A percentile compares a stretch with the other conserved stretches of the same genome.
These are phyloP conservation scores for Davidsoniella virescens DNA, from an alignment of 2,329 filamentous ascomycete genomes.

Conservation along the genomic window DNA sequence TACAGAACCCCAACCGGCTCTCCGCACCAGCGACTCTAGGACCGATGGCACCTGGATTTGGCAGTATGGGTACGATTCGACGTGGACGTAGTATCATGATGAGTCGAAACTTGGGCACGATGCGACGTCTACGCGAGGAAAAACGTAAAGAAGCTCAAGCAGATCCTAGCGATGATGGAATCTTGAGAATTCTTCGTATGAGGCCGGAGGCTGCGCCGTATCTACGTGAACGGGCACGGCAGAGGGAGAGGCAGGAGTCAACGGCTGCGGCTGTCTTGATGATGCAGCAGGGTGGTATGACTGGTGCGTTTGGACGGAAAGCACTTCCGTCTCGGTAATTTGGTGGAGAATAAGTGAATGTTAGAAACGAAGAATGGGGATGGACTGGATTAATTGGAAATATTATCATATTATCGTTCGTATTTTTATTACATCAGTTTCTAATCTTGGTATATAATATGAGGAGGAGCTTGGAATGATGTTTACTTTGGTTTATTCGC, in stretches of 20 bases:
- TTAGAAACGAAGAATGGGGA: not conserved
- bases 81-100: slow-evolving; percentile 77
- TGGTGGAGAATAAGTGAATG: too few relatives aligned
- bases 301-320: slow-evolving; percentile 30
- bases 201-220: slow-evolving; percentile 77
- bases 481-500: not conserved
- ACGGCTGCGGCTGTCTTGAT: slow-evolving; percentile 86
- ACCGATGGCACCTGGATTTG: slow-evolving; percentile 40
- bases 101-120: slow-evolving; percentile 83
- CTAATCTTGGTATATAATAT: too few relatives aligned
- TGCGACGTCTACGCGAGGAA: slow-evolving; percentile 90
- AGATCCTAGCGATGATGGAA: slow-evolving; percentile 96
- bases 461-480: too few relatives aligned
- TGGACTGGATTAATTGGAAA: not conserved
- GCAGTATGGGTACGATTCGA: slow-evolving; percentile 52
- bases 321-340: slow-evolving; percentile 19
- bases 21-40: slow-evolving; percentile 44
- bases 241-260: slow-evolving; percentile 84
- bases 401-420: not conserved
- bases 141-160: slow-evolving; percentile 91
- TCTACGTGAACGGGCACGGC: slow-evolving; percentile 74
- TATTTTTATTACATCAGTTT: not conserved
- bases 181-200: slow-evolving; percentile 87
- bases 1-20: slow-evolving; percentile 43
- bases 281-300: slow-evolving; percentile 61